Conservation (phyloP, 495 filamentous ascomycete species). For the Clohesyomyces aquaticus region DNA sequence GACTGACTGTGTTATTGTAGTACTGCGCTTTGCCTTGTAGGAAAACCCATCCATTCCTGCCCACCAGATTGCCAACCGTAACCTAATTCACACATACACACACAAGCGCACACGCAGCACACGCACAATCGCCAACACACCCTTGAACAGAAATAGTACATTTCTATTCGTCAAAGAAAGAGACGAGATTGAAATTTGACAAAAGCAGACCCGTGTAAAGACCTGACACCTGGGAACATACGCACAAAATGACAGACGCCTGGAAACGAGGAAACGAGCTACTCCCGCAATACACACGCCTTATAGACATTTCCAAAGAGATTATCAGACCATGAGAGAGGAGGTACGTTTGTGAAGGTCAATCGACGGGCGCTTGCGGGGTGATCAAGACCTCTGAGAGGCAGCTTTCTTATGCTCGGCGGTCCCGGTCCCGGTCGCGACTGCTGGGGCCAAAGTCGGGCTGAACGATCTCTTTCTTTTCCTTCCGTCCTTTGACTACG, state of each 20-base stretch:
- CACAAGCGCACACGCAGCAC: conserved; percentile 1
- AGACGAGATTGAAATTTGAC: neutral
- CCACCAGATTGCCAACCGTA: neutral
- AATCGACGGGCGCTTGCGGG: neutral
- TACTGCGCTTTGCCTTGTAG: no score
- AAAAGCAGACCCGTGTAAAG: neutral
- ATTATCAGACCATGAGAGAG: neutral
- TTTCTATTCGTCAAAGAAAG: conserved; percentile 5
- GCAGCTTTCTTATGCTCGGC: conserved; percentile 1
- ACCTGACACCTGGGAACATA: conserved; percentile 12
- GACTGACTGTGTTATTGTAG: no score
- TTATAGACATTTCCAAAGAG: conserved; percentile 2
- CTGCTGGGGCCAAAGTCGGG: conserved; percentile 59
- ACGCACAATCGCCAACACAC: no score
- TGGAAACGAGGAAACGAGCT: neutral
- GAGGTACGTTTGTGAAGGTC: conserved; percentile 2
- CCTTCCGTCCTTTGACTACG: conserved; percentile 82
- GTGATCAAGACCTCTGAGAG: neutral
- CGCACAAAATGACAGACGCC: conserved; percentile 16
- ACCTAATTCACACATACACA: neutral
- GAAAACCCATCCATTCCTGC: conserved; percentile 7
- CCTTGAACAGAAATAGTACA: neutral
- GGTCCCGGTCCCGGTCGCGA: conserved; percentile 34
- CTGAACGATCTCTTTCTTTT: conserved; percentile 69
- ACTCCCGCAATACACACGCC: neutral